Conservation (phyloP, 768 basidiomycete genomes). For the Lactifluus rugatus region DNA sequence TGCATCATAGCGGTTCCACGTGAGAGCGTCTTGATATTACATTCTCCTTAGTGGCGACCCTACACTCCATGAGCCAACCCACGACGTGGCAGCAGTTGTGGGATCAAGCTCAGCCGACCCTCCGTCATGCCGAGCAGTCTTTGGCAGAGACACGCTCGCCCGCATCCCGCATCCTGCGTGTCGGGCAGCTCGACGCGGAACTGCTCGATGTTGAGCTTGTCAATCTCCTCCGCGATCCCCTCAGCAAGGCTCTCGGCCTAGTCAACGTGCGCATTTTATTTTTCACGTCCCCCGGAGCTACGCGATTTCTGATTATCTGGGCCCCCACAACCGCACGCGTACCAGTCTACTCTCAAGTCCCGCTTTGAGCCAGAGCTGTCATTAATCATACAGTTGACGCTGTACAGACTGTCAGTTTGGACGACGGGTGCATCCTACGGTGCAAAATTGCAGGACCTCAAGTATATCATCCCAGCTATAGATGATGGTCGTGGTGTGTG, state of each 20-base stretch:
- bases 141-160: slow-evolving; percentile 26
- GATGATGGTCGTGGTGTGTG: background rate
- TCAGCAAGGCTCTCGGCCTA: slow-evolving; percentile 58
- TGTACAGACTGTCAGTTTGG: slow-evolving; percentile 83
- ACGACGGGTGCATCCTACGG: slow-evolving; percentile 73
- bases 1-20: background rate
- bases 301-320: background rate
- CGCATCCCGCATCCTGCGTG: slow-evolving; percentile 47
- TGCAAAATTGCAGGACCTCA: slow-evolving; percentile 69
- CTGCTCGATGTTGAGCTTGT: slow-evolving; percentile 84
- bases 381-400: slow-evolving; percentile 55
- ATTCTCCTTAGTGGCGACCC: background rate
- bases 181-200: slow-evolving; percentile 87
- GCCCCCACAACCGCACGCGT: background rate
- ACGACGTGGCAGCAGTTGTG: slow-evolving; percentile 53
- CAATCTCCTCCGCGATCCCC: slow-evolving; percentile 71
- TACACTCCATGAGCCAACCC: slow-evolving; percentile 9
- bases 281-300: background rate
- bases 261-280: slow-evolving; percentile 44
- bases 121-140: slow-evolving; percentile 39
- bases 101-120: slow-evolving; percentile 45
- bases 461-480: slow-evolving; percentile 36
- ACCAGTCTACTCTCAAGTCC: slow-evolving; percentile 46
- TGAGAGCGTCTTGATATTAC: background rate
- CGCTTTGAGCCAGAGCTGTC: slow-evolving; percentile 67